These are phyloP conservation scores for Sabuloglossum arenarium DNA, from an alignment of 495 filamentous ascomycete genomes.

Conservation along the genomic window DNA sequence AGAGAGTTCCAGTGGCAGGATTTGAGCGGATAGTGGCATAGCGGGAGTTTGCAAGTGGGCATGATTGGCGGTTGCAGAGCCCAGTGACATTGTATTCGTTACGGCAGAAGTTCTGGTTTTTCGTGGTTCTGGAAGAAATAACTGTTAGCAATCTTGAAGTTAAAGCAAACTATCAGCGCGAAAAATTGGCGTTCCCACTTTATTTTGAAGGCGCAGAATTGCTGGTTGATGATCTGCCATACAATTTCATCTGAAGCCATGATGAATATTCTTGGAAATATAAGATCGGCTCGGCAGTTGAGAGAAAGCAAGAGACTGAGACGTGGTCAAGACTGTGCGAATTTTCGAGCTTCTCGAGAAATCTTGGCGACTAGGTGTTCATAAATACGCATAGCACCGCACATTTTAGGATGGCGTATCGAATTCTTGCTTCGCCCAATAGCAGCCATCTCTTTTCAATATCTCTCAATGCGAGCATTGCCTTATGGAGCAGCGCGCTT, in stretches of 20 bases:
- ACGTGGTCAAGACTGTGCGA: neutral
- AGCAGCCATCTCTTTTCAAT: neutral
- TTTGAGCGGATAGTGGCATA: slow-evolving; percentile 86
- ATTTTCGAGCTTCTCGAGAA: slow-evolving; percentile 4
- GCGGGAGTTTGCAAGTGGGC: slow-evolving; percentile 84
- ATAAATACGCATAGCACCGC: neutral
- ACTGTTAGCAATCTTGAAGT: slow-evolving; percentile 5
- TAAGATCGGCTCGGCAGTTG: neutral
- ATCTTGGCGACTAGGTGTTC: slow-evolving; percentile 3
- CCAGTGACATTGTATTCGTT: slow-evolving; percentile 94
- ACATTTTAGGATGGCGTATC: neutral
- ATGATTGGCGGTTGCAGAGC: slow-evolving; percentile 85
- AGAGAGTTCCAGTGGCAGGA: slow-evolving; percentile 61
- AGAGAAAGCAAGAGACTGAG: neutral
- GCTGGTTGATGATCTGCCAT: slow-evolving; percentile 88
- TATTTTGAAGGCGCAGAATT: slow-evolving; percentile 92
- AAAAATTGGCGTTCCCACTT: slow-evolving; percentile 36
- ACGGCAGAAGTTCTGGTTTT: slow-evolving; percentile 83
- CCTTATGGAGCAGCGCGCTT: neutral
- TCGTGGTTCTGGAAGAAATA: slow-evolving; percentile 44
- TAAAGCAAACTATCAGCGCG: neutral
- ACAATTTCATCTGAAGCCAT: slow-evolving; percentile 93
- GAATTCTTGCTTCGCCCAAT: neutral
- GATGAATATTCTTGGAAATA: neutral
- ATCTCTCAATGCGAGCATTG: neutral